Conservation (phyloP, 2,329 filamentous ascomycete species). For the Parasarocladium wereldwijsianum region DNA sequence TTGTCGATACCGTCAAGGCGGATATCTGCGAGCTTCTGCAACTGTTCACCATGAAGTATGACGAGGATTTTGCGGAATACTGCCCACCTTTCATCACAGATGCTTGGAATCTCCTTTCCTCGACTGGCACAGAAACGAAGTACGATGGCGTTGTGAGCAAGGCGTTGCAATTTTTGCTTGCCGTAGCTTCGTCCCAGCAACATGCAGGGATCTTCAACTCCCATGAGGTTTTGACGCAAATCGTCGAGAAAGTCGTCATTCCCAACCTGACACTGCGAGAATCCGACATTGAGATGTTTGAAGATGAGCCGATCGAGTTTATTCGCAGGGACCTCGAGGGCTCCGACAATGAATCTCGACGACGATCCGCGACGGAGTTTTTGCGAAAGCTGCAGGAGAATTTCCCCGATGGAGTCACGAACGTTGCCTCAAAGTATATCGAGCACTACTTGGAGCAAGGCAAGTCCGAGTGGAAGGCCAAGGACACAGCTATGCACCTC, state of each 20-base stretch:
- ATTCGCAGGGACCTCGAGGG: slow-evolving; percentile 91
- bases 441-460: slow-evolving; percentile 71
- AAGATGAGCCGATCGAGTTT: slow-evolving; percentile 97
- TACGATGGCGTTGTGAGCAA: slow-evolving; percentile 92
- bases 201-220: slow-evolving; percentile 81
- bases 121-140: slow-evolving; percentile 73
- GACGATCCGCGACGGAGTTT: slow-evolving; percentile 90
- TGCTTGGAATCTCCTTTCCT: slow-evolving; percentile 83
- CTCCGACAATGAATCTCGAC: slow-evolving; percentile 85
- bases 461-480: slow-evolving; percentile 84
- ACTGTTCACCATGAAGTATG: slow-evolving; percentile 86
- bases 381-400: slow-evolving; percentile 76
- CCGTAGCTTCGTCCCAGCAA: slow-evolving; percentile 61
- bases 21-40: slow-evolving; percentile 86
- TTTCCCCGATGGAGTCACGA: slow-evolving; percentile 74
- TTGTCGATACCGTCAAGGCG: slow-evolving; percentile 75
- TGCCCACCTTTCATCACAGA: slow-evolving; percentile 75
- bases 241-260: slow-evolving; percentile 90
- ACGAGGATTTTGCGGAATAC: slow-evolving; percentile 77
- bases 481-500: slow-evolving; percentile 95
- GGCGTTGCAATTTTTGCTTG: slow-evolving; percentile 85
- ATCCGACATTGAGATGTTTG: slow-evolving; percentile 88
- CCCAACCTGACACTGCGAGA: slow-evolving; percentile 87
- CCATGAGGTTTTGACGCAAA: slow-evolving; percentile 62
- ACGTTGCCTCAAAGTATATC: slow-evolving; percentile 77